Evolutionary conservation across 2,329 filamentous ascomycete species (phyloP).

Genomic region (Rhynchosporium secalis): DNA sequence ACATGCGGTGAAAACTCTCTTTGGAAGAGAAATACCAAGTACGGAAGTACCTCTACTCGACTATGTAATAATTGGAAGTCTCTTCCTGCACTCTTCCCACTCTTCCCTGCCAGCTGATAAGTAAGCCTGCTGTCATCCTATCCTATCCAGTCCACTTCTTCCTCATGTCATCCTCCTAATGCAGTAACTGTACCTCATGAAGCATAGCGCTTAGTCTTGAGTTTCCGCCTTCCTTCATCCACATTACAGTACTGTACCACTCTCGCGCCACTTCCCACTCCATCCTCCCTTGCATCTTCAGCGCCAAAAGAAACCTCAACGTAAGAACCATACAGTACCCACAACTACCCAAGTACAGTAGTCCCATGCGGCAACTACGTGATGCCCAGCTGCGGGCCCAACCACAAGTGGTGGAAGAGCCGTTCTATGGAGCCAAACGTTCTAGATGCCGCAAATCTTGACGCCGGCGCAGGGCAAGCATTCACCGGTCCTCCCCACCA

Average conservation of each 20-base stretch:
- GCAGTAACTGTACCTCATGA: neutral
- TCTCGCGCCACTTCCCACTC: neutral
- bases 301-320: constrained; percentile 6
- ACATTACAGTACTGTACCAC: too few relatives aligned
- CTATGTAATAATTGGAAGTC: neutral
- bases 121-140: neutral
- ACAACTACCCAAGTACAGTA: neutral
- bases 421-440: constrained; percentile 9
- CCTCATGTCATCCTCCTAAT: constrained; percentile 9
- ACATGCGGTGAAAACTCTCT: constrained; percentile 1
- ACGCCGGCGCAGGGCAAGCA: neutral
- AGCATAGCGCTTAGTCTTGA: neutral
- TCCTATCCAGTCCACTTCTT: neutral
- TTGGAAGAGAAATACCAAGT: too few relatives aligned
- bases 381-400: constrained; percentile 6
- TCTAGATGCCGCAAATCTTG: constrained; percentile 12
- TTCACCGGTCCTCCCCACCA: constrained; percentile 1
- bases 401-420: neutral
- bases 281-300: too few relatives aligned
- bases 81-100: neutral
- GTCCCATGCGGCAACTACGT: neutral
- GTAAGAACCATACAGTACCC: neutral
- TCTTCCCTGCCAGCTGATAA: neutral
- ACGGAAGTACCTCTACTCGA: too few relatives aligned
- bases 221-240: neutral